Percentiles rank a stretch among this genome's conserved stretches.
Conservation (phyloP, 129 eudicot species). For the Helichrysum umbraculigerum region DNA sequence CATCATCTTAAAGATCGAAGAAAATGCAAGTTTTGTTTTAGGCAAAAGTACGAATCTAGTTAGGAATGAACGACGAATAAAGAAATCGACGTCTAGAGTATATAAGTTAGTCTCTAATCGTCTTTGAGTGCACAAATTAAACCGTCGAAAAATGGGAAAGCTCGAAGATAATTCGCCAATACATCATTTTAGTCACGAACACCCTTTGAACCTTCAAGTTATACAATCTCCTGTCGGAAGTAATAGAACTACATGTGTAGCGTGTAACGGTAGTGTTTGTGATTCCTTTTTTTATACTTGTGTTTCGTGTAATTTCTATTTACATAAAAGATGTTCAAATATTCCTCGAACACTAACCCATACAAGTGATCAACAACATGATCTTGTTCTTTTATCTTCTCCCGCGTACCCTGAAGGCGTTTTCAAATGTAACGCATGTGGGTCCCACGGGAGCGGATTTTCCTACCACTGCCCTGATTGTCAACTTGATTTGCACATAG, state of each 20-base stretch:
- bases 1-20: not conserved
- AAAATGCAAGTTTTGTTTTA: not conserved
- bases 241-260: conserved; percentile 29
- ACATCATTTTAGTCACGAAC: conserved; percentile 51
- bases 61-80: conserved; percentile 4
- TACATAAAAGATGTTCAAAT: conserved; percentile 43
- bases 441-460: conserved; percentile 39
- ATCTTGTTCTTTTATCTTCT: conserved; percentile 39
- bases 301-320: conserved; percentile 38
- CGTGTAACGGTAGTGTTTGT: conserved; percentile 32
- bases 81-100: not conserved
- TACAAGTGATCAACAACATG: conserved; percentile 35
- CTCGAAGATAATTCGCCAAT: conserved; percentile 25
- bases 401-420: conserved; percentile 55
- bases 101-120: conserved; percentile 1
- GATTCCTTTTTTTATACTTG: conserved; percentile 41
- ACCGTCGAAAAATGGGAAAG: conserved; percentile 32
- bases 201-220: conserved; percentile 38
- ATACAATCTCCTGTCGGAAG: not conserved
- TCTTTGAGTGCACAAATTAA: not conserved
- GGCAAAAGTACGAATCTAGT: not conserved
- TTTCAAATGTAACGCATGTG: conserved; percentile 57
- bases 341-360: conserved; percentile 41
- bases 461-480: conserved; percentile 57
- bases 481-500: conserved; percentile 46